Conservation (phyloP, 495 filamentous ascomycete species). For the Pyrenopolyporus hunteri region DNA sequence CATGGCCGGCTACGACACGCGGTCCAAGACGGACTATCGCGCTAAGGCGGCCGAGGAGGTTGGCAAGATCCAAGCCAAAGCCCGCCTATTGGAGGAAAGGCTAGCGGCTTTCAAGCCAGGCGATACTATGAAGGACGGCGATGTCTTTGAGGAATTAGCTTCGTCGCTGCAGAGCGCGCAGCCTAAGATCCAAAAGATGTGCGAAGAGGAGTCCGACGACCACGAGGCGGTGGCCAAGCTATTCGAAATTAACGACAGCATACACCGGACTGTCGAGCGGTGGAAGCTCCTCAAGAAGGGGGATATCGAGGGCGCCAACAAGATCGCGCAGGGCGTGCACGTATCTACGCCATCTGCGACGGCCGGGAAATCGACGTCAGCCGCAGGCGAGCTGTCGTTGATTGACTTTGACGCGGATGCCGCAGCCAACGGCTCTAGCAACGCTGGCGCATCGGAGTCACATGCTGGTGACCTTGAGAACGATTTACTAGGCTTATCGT, state of each 20-base stretch:
- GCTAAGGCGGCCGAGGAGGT: constrained; percentile 98
- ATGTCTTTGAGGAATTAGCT: constrained; percentile 97
- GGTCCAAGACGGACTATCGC: constrained; percentile 95
- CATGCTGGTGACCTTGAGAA: constrained; percentile 54
- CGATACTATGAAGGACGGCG: constrained; percentile 83
- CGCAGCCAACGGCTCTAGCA: constrained; percentile 60
- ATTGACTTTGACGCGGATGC: constrained; percentile 86
- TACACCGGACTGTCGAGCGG: constrained; percentile 92
- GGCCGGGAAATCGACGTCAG: constrained; percentile 73
- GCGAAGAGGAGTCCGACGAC: constrained; percentile 97
- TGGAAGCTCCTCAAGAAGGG: constrained; percentile 95
- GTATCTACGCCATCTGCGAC: constrained; percentile 56
- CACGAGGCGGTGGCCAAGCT: constrained; percentile 94
- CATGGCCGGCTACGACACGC: constrained; percentile 95
- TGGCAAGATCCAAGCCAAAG: constrained; percentile 90
- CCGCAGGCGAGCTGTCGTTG: constrained; percentile 85
- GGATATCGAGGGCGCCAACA: constrained; percentile 84
- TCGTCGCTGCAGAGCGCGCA: constrained; percentile 90
- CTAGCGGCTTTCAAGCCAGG: constrained; percentile 82
- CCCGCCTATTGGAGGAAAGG: constrained; percentile 89
- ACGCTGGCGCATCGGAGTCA: constrained; percentile 43
- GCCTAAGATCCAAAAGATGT: constrained; percentile 99
- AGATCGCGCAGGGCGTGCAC: constrained; percentile 82
- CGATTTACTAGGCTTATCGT: constrained; percentile 59
- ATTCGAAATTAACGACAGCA: constrained; percentile 97